Evolutionary conservation across 2,329 filamentous ascomycete species (phyloP).

Genomic region (Alternaria postmessia): DNA sequence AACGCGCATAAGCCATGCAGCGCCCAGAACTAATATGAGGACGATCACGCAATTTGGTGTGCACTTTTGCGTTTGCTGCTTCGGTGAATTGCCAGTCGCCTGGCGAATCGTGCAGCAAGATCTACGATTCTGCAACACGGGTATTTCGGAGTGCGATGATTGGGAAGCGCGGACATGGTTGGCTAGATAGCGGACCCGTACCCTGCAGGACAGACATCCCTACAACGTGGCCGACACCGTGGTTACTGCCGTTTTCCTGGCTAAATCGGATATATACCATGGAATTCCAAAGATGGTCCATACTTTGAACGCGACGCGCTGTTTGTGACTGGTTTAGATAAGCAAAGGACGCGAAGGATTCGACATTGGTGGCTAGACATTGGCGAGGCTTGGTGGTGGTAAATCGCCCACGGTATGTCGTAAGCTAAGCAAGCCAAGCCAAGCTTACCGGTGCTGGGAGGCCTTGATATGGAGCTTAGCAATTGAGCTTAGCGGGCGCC

Average conservation of each 20-base stretch:
- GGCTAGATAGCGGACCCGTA: neutral
- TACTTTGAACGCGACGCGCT: neutral
- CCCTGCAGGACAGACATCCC: neutral
- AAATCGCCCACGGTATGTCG: slow-evolving; percentile 7
- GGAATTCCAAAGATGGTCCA: neutral
- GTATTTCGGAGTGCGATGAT: neutral
- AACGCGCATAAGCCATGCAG: slow-evolving; percentile 4
- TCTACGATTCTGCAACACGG: neutral
- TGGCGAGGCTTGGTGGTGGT: slow-evolving; percentile 15
- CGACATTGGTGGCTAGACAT: neutral
- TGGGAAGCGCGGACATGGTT: neutral
- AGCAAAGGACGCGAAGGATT: slow-evolving; percentile 3
- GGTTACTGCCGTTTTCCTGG: neutral
- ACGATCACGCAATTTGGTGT: slow-evolving; percentile 14
- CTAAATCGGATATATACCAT: neutral
- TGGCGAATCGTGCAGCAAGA: neutral
- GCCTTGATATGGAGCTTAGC: slow-evolving; percentile 15
- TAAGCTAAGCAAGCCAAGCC: slow-evolving; percentile 20
- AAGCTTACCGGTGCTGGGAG: slow-evolving; percentile 7
- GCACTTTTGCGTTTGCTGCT: neutral
- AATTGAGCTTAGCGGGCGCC: slow-evolving; percentile 12
- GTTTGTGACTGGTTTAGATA: neutral
- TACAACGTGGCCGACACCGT: neutral
- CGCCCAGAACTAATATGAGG: neutral
- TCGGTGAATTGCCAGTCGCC: neutral